phyloP scores from a whole-genome alignment of 805 yeast genomes.

The Nakazawaea anatomiae region DNA sequence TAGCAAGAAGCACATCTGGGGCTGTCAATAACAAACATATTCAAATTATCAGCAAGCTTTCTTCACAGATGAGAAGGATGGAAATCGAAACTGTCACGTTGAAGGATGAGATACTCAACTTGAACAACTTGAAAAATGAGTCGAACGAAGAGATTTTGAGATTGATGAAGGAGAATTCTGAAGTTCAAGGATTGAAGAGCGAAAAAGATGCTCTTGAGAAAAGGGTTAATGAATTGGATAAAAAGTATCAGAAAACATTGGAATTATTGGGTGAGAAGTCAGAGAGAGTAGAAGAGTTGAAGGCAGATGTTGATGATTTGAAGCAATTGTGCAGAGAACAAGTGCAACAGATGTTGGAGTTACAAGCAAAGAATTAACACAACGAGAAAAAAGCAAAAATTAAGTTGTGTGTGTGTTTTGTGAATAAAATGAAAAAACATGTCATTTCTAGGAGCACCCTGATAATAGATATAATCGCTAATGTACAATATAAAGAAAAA shows the following conservation, averaged over 20 bases:
- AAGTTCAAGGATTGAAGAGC: slow-evolving; percentile 26
- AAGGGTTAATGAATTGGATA: slow-evolving; percentile 30
- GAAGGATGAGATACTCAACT: slow-evolving; percentile 53
- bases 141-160: slow-evolving; percentile 64
- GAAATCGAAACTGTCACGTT: slow-evolving; percentile 70
- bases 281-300: slow-evolving; percentile 78
- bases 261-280: slow-evolving; percentile 81
- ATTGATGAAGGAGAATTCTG: slow-evolving; percentile 50
- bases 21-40: slow-evolving; percentile 25
- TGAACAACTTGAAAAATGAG: slow-evolving; percentile 52
- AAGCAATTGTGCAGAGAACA: slow-evolving; percentile 80
- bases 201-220: slow-evolving; percentile 26
- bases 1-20: not conserved
- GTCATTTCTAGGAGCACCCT: too few relatives aligned
- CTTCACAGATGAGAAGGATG: slow-evolving; percentile 68
- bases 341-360: slow-evolving; percentile 77
- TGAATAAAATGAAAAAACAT: too few relatives aligned
- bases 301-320: slow-evolving; percentile 83
- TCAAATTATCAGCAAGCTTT: slow-evolving; percentile 70
- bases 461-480: too few relatives aligned
- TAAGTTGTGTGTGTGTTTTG: too few relatives aligned
- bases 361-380: slow-evolving; percentile 32
- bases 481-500: too few relatives aligned
- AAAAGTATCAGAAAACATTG: slow-evolving; percentile 45
- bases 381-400: not conserved